Conservation (phyloP, 1,139 yeast species). For the Candida buenavistaensis region DNA sequence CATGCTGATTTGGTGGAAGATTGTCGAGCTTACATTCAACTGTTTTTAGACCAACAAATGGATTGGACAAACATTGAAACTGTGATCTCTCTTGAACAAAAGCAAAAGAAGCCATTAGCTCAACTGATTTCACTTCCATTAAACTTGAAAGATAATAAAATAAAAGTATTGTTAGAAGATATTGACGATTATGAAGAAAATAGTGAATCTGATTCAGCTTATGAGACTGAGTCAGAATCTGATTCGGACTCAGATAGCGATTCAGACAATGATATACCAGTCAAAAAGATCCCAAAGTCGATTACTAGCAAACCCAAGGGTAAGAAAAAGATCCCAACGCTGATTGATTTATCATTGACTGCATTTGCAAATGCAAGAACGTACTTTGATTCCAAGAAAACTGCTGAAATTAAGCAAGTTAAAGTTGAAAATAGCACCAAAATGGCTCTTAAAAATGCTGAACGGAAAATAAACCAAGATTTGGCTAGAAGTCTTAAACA, state of each 20-base stretch:
- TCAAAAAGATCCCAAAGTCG: constrained; percentile 2
- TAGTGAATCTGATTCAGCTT: constrained; percentile 22
- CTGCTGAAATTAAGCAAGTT: constrained; percentile 74
- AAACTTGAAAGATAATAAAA: constrained; percentile 67
- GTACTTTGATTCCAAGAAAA: constrained; percentile 77
- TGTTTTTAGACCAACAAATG: constrained; percentile 77
- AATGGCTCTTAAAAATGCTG: constrained; percentile 82
- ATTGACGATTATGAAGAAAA: constrained; percentile 32
- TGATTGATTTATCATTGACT: constrained; percentile 67
- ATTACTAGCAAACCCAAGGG: constrained; percentile 1
- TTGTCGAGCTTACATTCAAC: constrained; percentile 67
- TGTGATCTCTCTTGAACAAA: constrained; percentile 67
- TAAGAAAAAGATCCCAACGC: constrained; percentile 38
- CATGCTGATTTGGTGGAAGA: constrained; percentile 72
- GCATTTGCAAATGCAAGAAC: constrained; percentile 91
- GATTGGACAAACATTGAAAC: constrained; percentile 93
- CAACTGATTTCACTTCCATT: constrained; percentile 64
- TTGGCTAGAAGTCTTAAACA: constrained; percentile 65
- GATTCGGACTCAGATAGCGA: constrained; percentile 34
- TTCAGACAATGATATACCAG: constrained; percentile 16
- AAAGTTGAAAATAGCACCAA: constrained; percentile 80
- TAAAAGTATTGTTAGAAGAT: constrained; percentile 60
- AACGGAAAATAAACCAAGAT: constrained; percentile 73
- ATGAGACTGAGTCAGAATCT: constrained; percentile 30
- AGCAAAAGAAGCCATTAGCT: constrained; percentile 66